Base-by-base conservation (phyloP, 2,329 filamentous ascomycete genomes). In the Fusarium oxysporum region DNA sequence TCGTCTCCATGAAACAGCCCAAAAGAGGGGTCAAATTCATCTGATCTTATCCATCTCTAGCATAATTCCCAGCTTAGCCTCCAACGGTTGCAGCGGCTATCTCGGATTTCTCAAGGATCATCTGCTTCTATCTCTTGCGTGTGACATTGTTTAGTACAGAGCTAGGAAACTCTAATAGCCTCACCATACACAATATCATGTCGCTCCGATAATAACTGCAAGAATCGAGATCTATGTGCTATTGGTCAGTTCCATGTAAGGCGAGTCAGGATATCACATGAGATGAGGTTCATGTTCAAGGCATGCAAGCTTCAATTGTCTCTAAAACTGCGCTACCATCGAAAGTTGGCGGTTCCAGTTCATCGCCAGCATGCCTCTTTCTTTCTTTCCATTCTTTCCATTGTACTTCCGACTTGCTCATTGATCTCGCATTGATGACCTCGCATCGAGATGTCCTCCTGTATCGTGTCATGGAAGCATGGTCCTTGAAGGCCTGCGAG, bases 241-340 rank as follows among this genome's bases (percentile, higher is more conserved):
- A 4, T 6, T 25, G 23, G 16, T 6, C 1, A 30, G 33, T 17
- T 54, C n/a, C 33, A n/a, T 54, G 33, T 9, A 5, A 32, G 21
- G 16, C 63, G 17, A 47, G 44, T 53, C 40, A 54, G 25, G 3
- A 33, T 8, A 33, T 68, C 65, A 73, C 55, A 57, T 32, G 30
- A 35, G 45, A 44, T 62, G n/a, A 55, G 57, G 25, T 19, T 45
- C 19, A 48, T 37, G 33, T 60, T 65, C 66, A 76, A 70, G 74
- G 71, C 70, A 77, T 76, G 71, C 72, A 74, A 71, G 72, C 61
- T 70, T 71, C 54, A 71, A 76, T 77, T 76, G 56, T 57, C 62
- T 45, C 72, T 72, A 74, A 48, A 54, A 71, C 71, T 74, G 70
- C 44, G 68, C 68, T 77, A 71, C 76, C 63, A 53, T 74, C 62